Percentiles rank a stretch among this genome's conserved stretches.
Evolutionary conservation across 345 rosid species (phyloP).

Genomic region (Acer saccharum): DNA sequence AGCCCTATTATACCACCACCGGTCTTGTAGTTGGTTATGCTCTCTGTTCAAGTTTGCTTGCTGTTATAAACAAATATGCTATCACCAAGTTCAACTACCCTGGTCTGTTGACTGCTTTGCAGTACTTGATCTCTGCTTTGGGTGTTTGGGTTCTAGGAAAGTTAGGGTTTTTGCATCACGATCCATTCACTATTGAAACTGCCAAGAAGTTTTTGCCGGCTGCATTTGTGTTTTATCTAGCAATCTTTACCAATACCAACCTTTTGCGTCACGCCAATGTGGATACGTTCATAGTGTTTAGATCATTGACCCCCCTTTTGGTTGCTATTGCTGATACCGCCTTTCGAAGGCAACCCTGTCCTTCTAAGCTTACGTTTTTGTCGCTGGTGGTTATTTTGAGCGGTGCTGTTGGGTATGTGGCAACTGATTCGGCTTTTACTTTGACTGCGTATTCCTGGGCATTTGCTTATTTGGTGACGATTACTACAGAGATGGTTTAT

Average conservation of each 20-base stretch:
- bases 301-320: constrained; percentile 91
- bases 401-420: constrained; percentile 95
- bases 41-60: constrained; percentile 95
- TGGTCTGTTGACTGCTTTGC: constrained; percentile 88
- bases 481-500: constrained; percentile 95
- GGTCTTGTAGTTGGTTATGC: constrained; percentile 90
- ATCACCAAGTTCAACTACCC: constrained; percentile 89
- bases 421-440: constrained; percentile 82
- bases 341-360: constrained; percentile 81
- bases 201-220: constrained; percentile 98
- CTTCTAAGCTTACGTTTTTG: constrained; percentile 73
- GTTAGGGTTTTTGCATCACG: constrained; percentile 76
- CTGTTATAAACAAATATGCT: constrained; percentile 93
- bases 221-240: constrained; percentile 87
- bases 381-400: constrained; percentile 71
- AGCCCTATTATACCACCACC: constrained; percentile 64
- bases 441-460: constrained; percentile 97
- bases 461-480: constrained; percentile 80
- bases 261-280: constrained; percentile 97
- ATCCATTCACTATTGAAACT: constrained; percentile 69
- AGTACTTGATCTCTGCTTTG: constrained; percentile 75
- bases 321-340: constrained; percentile 88
- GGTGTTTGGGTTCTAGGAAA: constrained; percentile 89
- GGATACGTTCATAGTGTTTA: constrained; percentile 89
- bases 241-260: constrained; percentile 94